These are phyloP conservation scores for Pseudogymnoascus sp. DNA, from an alignment of 2,329 filamentous ascomycete species.

Conservation along the genomic window DNA sequence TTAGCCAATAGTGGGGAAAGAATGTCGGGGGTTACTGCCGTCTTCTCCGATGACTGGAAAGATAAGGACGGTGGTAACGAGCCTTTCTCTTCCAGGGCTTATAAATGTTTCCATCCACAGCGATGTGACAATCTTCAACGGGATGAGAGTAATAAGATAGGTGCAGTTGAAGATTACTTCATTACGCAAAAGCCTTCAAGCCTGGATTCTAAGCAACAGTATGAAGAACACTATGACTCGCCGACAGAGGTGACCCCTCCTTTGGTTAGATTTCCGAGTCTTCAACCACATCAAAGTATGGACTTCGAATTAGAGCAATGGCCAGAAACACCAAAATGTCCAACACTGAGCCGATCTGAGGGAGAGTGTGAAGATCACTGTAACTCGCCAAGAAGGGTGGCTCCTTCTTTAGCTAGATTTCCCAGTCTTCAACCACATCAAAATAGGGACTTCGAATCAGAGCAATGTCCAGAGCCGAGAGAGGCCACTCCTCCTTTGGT, in stretches of 20 bases:
- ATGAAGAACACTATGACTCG: not conserved
- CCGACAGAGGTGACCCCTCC: not conserved
- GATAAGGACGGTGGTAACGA: not conserved
- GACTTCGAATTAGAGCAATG: not conserved
- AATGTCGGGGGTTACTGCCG: not conserved
- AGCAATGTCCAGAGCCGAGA: no score
- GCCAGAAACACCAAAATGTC: not conserved
- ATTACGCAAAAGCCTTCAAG: not conserved
- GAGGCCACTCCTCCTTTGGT: no score
- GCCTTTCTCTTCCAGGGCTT: not conserved
- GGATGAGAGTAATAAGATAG: not conserved
- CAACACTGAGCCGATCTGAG: no score
- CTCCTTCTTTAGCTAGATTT: no score
- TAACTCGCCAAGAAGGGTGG: no score
- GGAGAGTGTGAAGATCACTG: no score
- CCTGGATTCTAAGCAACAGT: not conserved
- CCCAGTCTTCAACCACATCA: no score
- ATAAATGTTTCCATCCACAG: not conserved
- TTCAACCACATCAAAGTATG: not conserved
- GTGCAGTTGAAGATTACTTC: not conserved
- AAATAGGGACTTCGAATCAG: no score
- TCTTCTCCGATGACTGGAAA: not conserved
- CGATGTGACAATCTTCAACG: not conserved
- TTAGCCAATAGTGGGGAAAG: not conserved
- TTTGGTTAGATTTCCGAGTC: not conserved